Evolutionary conservation across 768 basidiomycete genomes (phyloP), one percentile per base, ranked within the genome.

Genomic region (Boletus edulis): DNA sequence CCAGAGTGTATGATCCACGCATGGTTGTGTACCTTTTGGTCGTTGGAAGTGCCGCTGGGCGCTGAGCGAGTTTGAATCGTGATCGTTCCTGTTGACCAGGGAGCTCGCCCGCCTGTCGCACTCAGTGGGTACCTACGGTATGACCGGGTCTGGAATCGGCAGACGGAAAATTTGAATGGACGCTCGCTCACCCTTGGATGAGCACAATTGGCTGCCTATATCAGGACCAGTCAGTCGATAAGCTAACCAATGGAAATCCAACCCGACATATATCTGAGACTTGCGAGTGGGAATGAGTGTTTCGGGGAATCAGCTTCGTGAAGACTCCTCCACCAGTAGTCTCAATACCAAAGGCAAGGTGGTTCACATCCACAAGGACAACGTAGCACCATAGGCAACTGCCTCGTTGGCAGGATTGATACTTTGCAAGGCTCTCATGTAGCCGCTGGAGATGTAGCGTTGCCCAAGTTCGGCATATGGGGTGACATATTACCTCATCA

Each of bases 311-410:
- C 67, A 99, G 82, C 76, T 97, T 96, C 62, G 94, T 97, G 81
- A 98, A 93, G 64, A 98, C 94, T 72, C 94, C 94, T 72, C 94
- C 94, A 67, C 96, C 94, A 37, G 95, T 96, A 65, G 95, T 98
- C 82, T 98, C 96, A 64, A 98, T 99, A 83, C 96, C 95, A 70
- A 97, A 91, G 29, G 96, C 96, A 41, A 98, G 84, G 22, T 96
- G 94, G 78, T 87, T 89, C 70, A 98, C 93, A 73, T 98, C 96
- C 67, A 98, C 92, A 52, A 98, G 89, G 58, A 98, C 88, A 59
- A 98, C 81, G n/a, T 20, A 20, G 20, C 20, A 20, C 20, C 20
- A 20, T 20, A 20, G 20, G 20, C 20, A 20, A 20, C 20, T 20
- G 20, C 20, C 20, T 20, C 20, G 20, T 20, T 2, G 20, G 20